These are phyloP conservation scores for Phaeosphaeriaceae sp. DNA, from an alignment of 2,329 filamentous ascomycete species.

Conservation along the genomic window DNA sequence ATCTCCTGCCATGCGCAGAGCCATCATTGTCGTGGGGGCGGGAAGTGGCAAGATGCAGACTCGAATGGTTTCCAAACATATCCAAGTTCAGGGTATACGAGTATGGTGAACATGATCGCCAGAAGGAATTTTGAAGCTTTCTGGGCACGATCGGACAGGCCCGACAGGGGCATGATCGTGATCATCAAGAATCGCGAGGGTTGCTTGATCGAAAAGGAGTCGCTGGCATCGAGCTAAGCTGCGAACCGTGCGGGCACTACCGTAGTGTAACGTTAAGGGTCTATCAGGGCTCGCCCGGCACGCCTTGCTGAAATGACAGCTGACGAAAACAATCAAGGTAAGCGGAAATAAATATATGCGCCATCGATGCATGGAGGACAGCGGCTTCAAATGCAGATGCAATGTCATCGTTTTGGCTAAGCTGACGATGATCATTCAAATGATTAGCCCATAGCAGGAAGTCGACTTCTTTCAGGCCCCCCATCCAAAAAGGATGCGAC, in stretches of 20 bases:
- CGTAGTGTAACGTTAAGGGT: no score
- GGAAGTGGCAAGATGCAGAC: no score
- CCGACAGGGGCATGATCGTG: background rate
- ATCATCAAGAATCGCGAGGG: background rate
- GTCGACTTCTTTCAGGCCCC: background rate
- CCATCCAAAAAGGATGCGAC: background rate
- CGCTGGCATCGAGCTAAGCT: background rate
- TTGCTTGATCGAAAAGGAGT: background rate
- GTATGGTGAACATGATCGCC: background rate
- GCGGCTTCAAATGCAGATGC: background rate
- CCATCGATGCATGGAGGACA: background rate
- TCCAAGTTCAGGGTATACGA: background rate
- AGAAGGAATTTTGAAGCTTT: background rate
- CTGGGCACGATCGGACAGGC: background rate
- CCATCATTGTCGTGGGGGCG: no score
- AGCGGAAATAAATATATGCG: background rate
- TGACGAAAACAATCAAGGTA: background rate
- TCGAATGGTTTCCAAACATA: background rate
- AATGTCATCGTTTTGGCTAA: background rate
- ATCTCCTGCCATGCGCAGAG: no score
- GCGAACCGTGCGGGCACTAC: background rate
- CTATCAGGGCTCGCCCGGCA: background rate
- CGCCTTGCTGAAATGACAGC: background rate
- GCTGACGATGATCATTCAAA: background rate
- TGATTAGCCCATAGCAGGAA: background rate